A percentile compares a stretch with the other conserved stretches of the same genome.
These are phyloP conservation scores for Chlamydomonas applanata DNA, from an alignment of 139 green algal species.

Conservation along the genomic window DNA sequence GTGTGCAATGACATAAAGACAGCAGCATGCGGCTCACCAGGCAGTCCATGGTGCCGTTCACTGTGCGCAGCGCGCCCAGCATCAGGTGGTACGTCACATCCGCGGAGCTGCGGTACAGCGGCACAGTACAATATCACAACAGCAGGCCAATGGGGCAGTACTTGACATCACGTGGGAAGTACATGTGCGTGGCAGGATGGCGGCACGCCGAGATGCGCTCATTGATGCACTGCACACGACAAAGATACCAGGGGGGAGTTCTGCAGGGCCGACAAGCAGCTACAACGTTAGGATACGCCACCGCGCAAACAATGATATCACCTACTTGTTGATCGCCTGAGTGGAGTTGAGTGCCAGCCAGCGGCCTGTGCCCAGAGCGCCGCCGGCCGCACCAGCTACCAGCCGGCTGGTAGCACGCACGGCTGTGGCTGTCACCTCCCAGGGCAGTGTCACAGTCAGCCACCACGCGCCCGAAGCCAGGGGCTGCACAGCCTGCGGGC, in stretches of 20 bases:
- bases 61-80: background rate
- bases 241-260: background rate
- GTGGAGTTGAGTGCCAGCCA: too few species aligned
- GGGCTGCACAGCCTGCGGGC: too few species aligned
- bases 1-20: conserved; percentile 16
- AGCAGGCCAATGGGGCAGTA: background rate
- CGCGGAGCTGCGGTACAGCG: background rate
- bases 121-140: background rate
- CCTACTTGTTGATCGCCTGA: too few species aligned
- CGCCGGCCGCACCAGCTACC: too few species aligned
- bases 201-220: background rate
- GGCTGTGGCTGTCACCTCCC: too few species aligned
- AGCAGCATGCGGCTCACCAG: conserved; percentile 16
- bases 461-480: too few species aligned
- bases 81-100: background rate
- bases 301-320: too few species aligned
- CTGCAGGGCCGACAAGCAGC: background rate
- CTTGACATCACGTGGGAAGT: background rate
- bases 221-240: background rate
- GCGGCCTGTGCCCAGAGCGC: too few species aligned
- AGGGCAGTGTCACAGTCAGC: too few species aligned
- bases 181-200: background rate
- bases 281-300: too few species aligned
- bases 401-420: too few species aligned
- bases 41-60: conserved; percentile 24